Percentiles rank a stretch among this genome's conserved stretches.
These are phyloP conservation scores for Funneliformis mosseae DNA, from an alignment of 192 early-diverging fungal genomes.

Conservation along the genomic window DNA sequence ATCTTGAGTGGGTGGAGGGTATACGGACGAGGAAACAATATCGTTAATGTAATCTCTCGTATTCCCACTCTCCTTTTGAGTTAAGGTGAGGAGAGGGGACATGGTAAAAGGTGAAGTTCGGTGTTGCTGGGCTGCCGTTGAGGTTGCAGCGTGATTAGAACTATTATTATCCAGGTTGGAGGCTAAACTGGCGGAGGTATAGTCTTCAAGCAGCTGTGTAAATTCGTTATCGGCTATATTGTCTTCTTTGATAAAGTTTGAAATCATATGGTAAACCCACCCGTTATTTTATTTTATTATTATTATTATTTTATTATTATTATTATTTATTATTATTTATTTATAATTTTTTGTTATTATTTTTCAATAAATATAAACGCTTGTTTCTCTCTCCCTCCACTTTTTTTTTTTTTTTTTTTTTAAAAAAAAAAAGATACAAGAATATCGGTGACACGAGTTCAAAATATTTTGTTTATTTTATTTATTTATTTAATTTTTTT, in stretches of 20 bases:
- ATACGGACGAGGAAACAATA: constrained; percentile 20
- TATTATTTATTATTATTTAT: no score
- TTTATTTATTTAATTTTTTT: no score
- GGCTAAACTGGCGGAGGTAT: not conserved
- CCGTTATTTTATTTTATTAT: not conserved
- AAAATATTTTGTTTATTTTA: no score
- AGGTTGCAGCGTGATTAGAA: constrained; percentile 12
- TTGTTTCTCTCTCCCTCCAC: no score
- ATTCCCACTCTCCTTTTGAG: constrained; percentile 34
- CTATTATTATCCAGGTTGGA: constrained; percentile 3
- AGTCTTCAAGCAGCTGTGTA: constrained; percentile 21
- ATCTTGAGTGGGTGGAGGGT: constrained; percentile 27
- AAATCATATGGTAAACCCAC: constrained; percentile 26
- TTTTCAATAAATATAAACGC: no score
- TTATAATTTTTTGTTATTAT: no score
- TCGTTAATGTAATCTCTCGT: constrained; percentile 30
- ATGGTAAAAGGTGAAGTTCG: not conserved
- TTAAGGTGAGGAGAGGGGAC: constrained; percentile 32
- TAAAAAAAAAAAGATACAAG: no score
- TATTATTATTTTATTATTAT: no score
- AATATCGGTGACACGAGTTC: no score
- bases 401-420: no score
- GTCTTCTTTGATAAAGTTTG: constrained; percentile 4
- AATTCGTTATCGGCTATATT: constrained; percentile 28
- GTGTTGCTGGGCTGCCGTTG: constrained; percentile 12